phyloP scores from a whole-genome alignment of 2,329 filamentous ascomycete species.

The Ceratocystis variospora region DNA sequence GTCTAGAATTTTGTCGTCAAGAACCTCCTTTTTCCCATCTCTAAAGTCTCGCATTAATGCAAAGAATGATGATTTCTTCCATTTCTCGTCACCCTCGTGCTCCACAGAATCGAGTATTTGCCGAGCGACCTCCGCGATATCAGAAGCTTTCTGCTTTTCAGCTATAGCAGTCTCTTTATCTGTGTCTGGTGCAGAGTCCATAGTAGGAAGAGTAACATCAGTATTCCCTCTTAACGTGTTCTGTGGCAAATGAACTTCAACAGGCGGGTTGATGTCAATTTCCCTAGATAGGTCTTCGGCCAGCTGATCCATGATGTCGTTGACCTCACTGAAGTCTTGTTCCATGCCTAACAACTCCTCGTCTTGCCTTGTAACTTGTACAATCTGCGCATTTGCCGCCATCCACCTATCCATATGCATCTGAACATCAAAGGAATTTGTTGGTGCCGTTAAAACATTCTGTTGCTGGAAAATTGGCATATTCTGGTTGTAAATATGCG shows the following conservation, averaged over 20 bases:
- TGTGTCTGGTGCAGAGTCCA: constrained; percentile 18
- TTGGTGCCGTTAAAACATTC: constrained; percentile 24
- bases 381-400: constrained; percentile 24
- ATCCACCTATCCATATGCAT: constrained; percentile 32
- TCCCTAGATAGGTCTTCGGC: constrained; percentile 28
- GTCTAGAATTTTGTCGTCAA: constrained; percentile 30
- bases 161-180: constrained; percentile 20
- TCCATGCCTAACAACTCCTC: background rate
- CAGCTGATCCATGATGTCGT: constrained; percentile 33
- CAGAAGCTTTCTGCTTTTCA: constrained; percentile 24
- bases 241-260: background rate
- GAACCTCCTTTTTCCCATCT: constrained; percentile 33
- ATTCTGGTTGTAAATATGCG: constrained; percentile 10
- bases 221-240: constrained; percentile 15
- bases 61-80: constrained; percentile 34
- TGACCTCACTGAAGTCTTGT: constrained; percentile 28
- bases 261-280: constrained; percentile 7
- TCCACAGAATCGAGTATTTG: constrained; percentile 32
- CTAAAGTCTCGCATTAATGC: constrained; percentile 34
- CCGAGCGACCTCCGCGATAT: constrained; percentile 32
- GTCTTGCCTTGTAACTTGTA: background rate
- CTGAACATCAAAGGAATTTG: constrained; percentile 22
- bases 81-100: constrained; percentile 34
- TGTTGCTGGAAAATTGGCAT: constrained; percentile 19
- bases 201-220: constrained; percentile 16